Base-by-base conservation (phyloP, 768 basidiomycete species). In the Infundibulicybe gibba region DNA sequence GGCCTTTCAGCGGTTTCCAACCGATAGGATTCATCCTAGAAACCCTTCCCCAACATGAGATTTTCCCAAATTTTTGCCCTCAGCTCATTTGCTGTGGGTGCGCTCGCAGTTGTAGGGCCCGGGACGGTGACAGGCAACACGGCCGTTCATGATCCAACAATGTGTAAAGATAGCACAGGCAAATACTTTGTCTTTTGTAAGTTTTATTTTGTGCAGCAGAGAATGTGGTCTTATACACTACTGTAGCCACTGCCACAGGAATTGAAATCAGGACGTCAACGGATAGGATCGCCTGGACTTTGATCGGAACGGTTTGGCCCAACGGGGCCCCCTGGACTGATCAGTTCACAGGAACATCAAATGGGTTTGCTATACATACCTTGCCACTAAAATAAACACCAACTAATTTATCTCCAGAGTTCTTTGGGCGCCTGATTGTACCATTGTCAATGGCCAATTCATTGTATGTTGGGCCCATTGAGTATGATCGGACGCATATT, bases 301-400 rank as follows among this genome's bases (percentile, higher is more conserved):
- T 66, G 19, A 55, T 61, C 12, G 74, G 75, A 9, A 59, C 53
- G 11, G 75, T 80, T 11, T 80, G 69, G 65, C 76, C 77, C 17
- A 67, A 69, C 49, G 77, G 76, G 32, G 75, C 76, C 14, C 55
- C 67, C 33, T 77, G 76, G 75, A 77, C 77, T 3, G 68, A 78
- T 53, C 20, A 57, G 37, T 79, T 70, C 54, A 79, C 76, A 32
- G 68, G 68, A 16, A 74, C 66, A 0, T 62, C 63, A 3, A 74
- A 77, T 49, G 76, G 74, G 73, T 69, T 10, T 10, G 17, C 10
- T 34, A 35, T 41, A 33, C 49, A 14, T 12, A n/a, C 25, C 47
- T 40, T 5, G 8, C 25, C 8, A 13, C 33, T 32, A 25, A 16
- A 13, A 16, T 42, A 35, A 19, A 12, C 57, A 16, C 31, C 41